phyloP scores from a whole-genome alignment of 2,329 filamentous ascomycete species.

The Metarhizium guizhouense region DNA sequence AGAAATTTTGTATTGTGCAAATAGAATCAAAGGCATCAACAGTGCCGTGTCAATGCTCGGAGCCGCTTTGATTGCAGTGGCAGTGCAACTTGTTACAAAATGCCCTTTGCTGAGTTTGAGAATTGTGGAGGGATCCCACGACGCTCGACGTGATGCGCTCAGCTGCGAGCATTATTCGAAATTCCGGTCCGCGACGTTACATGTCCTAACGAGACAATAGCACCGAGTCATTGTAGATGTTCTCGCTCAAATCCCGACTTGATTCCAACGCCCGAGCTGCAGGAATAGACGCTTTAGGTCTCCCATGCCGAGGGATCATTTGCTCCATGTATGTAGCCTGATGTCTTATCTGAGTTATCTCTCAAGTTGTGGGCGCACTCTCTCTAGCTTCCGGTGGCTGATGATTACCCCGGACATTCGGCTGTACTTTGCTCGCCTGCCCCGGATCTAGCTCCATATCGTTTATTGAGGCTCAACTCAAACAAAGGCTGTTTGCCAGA shows the following conservation, averaged over 20 bases:
- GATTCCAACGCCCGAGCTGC: background rate
- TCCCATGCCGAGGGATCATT: background rate
- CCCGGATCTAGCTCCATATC: no score
- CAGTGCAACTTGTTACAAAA: background rate
- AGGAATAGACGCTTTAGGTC: background rate
- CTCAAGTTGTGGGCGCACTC: background rate
- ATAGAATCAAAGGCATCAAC: no score
- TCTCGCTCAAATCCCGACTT: background rate
- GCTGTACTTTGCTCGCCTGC: slow-evolving; percentile 1
- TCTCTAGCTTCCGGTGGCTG: background rate
- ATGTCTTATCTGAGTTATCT: background rate
- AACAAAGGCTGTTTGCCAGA: no score
- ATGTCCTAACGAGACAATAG: background rate
- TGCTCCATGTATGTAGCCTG: background rate
- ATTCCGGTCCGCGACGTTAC: background rate
- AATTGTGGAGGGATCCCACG: background rate
- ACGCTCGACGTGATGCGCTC: no score
- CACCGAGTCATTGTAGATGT: background rate
- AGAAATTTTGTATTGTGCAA: no score
- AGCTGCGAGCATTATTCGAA: background rate
- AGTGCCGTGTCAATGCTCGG: background rate
- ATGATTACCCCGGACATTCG: slow-evolving; percentile 5
- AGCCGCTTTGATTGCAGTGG: background rate
- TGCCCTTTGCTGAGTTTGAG: background rate
- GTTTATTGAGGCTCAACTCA: no score